Evolutionary conservation across 2,329 filamentous ascomycete species (phyloP).

Genomic region (Ceratocystis lukuohia): DNA sequence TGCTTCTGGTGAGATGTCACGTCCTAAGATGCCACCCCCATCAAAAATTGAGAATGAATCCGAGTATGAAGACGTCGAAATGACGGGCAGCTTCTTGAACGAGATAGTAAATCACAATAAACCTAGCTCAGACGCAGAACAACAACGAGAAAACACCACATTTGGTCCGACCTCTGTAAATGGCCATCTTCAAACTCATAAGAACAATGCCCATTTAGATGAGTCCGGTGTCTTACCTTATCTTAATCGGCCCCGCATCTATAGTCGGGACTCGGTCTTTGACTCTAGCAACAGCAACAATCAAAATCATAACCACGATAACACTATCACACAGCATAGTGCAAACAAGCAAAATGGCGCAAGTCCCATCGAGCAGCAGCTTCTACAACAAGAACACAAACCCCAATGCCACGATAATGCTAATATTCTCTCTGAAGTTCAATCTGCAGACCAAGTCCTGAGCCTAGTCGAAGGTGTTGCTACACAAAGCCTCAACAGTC

Average conservation of each 20-base stretch:
- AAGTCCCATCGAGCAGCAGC: slow-evolving; percentile 16
- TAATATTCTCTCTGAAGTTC: slow-evolving; percentile 20
- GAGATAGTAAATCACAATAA: slow-evolving; percentile 11
- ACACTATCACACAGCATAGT: slow-evolving; percentile 22
- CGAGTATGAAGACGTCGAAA: slow-evolving; percentile 17
- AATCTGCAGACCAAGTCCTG: slow-evolving; percentile 38
- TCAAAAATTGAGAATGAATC: background rate
- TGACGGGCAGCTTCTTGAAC: slow-evolving; percentile 17
- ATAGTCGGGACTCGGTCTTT: slow-evolving; percentile 36
- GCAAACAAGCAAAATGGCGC: background rate
- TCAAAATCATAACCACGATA: slow-evolving; percentile 22
- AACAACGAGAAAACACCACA: background rate
- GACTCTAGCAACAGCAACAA: slow-evolving; percentile 21
- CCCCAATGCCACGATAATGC: background rate
- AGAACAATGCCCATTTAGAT: background rate
- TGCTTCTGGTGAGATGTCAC: slow-evolving; percentile 4
- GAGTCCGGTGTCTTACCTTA: slow-evolving; percentile 16
- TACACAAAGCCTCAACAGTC: slow-evolving; percentile 39
- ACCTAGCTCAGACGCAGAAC: background rate
- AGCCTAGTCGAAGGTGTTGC: slow-evolving; percentile 39
- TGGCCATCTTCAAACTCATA: background rate
- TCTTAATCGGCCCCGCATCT: slow-evolving; percentile 19
- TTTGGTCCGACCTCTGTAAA: background rate
- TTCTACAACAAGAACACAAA: background rate
- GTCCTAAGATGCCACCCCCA: background rate